These are phyloP conservation scores for Omphalotus guepiniiformis DNA, from an alignment of 768 basidiomycete genomes.

Conservation along the genomic window DNA sequence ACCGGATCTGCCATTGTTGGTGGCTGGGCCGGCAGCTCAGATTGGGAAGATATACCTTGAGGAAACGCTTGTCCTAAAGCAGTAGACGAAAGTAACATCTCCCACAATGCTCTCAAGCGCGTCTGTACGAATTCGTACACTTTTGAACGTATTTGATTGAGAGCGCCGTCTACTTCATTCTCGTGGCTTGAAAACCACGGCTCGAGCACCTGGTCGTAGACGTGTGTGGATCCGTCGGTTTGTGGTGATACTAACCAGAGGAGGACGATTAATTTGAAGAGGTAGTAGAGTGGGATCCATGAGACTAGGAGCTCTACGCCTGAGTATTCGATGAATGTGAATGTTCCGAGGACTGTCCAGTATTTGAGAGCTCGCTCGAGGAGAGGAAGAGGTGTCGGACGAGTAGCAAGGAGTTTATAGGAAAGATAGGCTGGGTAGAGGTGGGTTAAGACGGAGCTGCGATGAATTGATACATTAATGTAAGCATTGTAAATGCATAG, in stretches of 20 bases:
- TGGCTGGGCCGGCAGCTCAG: slow-evolving; percentile 16
- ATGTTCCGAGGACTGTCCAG: slow-evolving; percentile 86
- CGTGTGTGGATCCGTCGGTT: slow-evolving; percentile 80
- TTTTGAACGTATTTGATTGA: slow-evolving; percentile 58
- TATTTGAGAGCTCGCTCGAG: slow-evolving; percentile 97
- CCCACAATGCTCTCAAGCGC: slow-evolving; percentile 62
- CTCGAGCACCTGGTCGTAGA: slow-evolving; percentile 75
- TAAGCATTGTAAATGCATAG: neutral
- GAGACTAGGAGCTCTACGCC: slow-evolving; percentile 84
- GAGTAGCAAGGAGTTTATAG: slow-evolving; percentile 88
- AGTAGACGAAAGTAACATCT: slow-evolving; percentile 39
- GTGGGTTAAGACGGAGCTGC: slow-evolving; percentile 70
- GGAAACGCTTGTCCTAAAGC: slow-evolving; percentile 39
- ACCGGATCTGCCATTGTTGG: slow-evolving; percentile 50
- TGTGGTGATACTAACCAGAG: slow-evolving; percentile 90
- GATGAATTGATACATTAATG: neutral
- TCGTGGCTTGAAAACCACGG: slow-evolving; percentile 86
- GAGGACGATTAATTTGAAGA: slow-evolving; percentile 77
- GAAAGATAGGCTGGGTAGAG: slow-evolving; percentile 94
- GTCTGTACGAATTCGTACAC: slow-evolving; percentile 64
- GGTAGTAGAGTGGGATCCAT: slow-evolving; percentile 90
- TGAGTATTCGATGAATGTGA: slow-evolving; percentile 65
- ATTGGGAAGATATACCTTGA: neutral
- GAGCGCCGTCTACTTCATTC: slow-evolving; percentile 74
- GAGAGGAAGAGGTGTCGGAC: slow-evolving; percentile 81